A percentile compares a stretch with the other conserved stretches of the same genome.
These are phyloP conservation scores for Paramecium octaurelia DNA, from an alignment of 73 alveolate genomes.

Conservation along the genomic window DNA sequence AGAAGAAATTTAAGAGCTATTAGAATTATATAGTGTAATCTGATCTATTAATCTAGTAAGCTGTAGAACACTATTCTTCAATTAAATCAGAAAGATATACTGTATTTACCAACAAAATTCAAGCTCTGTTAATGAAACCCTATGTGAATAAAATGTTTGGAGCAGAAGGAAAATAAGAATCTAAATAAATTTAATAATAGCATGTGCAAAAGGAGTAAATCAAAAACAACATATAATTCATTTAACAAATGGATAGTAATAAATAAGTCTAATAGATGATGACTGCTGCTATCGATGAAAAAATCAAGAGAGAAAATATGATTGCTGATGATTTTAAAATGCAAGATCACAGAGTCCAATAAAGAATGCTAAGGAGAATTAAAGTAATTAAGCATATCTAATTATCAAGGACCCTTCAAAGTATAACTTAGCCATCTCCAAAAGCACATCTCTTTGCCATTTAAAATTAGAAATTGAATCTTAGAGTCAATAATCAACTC, in stretches of 20 bases:
- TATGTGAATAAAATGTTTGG: not conserved
- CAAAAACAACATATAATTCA: not conserved
- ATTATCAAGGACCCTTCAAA: not conserved
- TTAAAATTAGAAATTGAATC: not conserved
- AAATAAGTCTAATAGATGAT: conserved; percentile 14
- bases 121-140: not conserved
- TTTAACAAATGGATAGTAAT: conserved; percentile 12
- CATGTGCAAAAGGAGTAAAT: not conserved
- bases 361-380: conserved; percentile 12
- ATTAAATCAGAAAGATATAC: conserved; percentile 8
- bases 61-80: conserved; percentile 35
- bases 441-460: conserved; percentile 18
- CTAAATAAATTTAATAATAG: not conserved
- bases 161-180: not conserved
- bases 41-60: not conserved
- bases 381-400: not conserved
- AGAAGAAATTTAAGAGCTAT: conserved; percentile 1
- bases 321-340: conserved; percentile 49
- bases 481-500: not conserved
- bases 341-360: conserved; percentile 25
- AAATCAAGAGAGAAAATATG: not conserved
- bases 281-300: conserved; percentile 34
- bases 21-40: conserved; percentile 10
- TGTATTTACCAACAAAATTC: conserved; percentile 4
- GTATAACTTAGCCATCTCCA: conserved; percentile 10